phyloP scores from a whole-genome alignment of 345 rosid species.

The Arabis hirsuta region DNA sequence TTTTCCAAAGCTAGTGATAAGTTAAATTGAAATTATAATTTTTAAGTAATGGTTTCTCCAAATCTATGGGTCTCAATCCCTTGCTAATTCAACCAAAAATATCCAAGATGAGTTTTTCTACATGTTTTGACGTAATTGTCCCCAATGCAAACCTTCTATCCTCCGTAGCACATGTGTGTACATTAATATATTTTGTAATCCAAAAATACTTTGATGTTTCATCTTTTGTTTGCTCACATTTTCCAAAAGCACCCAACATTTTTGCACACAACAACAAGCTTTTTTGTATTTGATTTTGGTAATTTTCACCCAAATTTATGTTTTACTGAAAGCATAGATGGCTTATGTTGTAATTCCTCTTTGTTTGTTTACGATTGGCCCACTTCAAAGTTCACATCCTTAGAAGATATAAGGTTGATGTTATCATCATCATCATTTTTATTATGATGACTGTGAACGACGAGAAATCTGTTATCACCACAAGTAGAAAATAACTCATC shows the following conservation, averaged over 20 bases:
- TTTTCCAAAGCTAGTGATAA: neutral
- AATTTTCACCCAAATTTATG: neutral
- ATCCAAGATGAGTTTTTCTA: neutral
- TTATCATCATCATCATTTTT: neutral
- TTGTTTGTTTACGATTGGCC: neutral
- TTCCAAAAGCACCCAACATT: neutral
- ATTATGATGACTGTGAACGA: too few species aligned
- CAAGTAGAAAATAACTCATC: too few species aligned
- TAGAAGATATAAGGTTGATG: neutral
- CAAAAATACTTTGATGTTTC: neutral
- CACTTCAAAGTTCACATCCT: neutral
- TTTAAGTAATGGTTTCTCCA: neutral
- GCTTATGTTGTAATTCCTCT: neutral
- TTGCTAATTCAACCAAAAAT: neutral
- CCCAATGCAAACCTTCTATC: neutral
- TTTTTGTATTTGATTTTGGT: neutral
- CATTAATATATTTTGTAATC: constrained; percentile 3
- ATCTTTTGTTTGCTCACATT: neutral
- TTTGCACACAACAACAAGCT: constrained; percentile 3
- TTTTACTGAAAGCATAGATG: neutral
- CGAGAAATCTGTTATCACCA: too few species aligned
- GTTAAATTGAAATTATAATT: too few species aligned
- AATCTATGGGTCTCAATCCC: neutral
- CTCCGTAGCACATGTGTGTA: neutral
- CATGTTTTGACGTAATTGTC: neutral